Percentiles rank a stretch among this genome's conserved stretches.
Conservation (phyloP, 2,329 filamentous ascomycete species). For the Salinomyces thailandicus region DNA sequence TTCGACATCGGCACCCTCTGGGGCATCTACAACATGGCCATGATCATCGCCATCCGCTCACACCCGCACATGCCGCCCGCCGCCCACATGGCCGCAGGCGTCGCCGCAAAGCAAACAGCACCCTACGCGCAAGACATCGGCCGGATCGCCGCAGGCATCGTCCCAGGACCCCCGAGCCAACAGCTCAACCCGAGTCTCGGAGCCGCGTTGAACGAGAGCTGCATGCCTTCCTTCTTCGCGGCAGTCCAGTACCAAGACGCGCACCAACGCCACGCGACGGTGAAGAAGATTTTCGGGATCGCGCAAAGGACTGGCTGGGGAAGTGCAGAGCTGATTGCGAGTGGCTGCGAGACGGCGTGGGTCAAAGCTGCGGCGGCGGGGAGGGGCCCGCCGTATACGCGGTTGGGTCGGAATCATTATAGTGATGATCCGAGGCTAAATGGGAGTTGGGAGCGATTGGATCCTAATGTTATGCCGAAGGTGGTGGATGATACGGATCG, state of each 20-base stretch:
- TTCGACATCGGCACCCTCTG: conserved; percentile 82
- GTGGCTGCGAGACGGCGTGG: conserved; percentile 80
- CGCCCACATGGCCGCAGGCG: conserved; percentile 73
- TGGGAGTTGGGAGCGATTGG: conserved; percentile 21
- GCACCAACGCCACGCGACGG: conserved; percentile 65
- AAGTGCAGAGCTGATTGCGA: conserved; percentile 67
- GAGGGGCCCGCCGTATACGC: conserved; percentile 62
- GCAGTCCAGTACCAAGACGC: conserved; percentile 67
- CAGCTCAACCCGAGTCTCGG: conserved; percentile 68
- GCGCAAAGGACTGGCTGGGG: conserved; percentile 78
- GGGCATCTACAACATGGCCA: conserved; percentile 75
- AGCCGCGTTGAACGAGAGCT: conserved; percentile 70
- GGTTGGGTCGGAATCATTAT: conserved; percentile 23
- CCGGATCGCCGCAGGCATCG: conserved; percentile 63
- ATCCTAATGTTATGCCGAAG: conserved; percentile 18
- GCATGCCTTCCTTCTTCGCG: conserved; percentile 76
- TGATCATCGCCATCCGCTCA: conserved; percentile 69
- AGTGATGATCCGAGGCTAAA: conserved; percentile 24
- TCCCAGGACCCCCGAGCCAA: conserved; percentile 37
- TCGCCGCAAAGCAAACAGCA: conserved; percentile 63
- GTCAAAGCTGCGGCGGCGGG: conserved; percentile 61
- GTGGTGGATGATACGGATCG: conserved; percentile 31
- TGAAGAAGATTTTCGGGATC: conserved; percentile 64
- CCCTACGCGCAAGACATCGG: conserved; percentile 65
- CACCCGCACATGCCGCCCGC: conserved; percentile 88